Conservation (phyloP, 768 basidiomycete species). For the Paxillus rubicundulus region DNA sequence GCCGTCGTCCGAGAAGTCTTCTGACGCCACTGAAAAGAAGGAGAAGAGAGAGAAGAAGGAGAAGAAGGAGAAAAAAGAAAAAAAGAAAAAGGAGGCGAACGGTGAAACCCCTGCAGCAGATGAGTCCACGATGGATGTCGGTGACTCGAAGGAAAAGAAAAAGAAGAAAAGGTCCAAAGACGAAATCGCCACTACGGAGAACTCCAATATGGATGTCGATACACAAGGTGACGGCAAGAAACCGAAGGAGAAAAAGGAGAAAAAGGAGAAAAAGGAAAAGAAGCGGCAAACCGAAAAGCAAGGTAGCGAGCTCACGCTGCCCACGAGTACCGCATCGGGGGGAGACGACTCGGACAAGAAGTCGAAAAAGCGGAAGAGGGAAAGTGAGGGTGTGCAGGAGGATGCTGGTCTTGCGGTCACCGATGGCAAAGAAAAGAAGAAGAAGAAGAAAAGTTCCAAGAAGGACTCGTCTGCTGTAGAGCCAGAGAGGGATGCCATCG, state of each 20-base stretch:
- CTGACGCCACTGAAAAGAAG: constrained; percentile 6
- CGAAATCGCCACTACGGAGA: neutral
- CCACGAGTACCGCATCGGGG: constrained; percentile 2
- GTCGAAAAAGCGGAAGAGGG: constrained; percentile 37
- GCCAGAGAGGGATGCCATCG: constrained; percentile 14
- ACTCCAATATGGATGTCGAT: neutral
- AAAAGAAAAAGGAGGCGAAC: constrained; percentile 3
- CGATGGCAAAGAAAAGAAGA: constrained; percentile 21
- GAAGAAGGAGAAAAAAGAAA: constrained; percentile 13
- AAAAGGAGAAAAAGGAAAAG: constrained; percentile 3
- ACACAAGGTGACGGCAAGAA: constrained; percentile 1
- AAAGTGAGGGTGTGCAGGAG: constrained; percentile 6
- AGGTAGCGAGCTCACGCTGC: constrained; percentile 18
- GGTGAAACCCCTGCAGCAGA: neutral
- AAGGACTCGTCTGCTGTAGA: constrained; percentile 12
- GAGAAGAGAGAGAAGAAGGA: constrained; percentile 3
- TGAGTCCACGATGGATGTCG: neutral
- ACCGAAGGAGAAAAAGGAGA: constrained; percentile 6
- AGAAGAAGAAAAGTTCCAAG: constrained; percentile 23
- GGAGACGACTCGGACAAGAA: constrained; percentile 13
- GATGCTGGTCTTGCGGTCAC: constrained; percentile 8
- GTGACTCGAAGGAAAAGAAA: constrained; percentile 13
- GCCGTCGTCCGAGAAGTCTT: neutral
- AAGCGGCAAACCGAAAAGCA: constrained; percentile 13
- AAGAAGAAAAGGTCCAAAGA: constrained; percentile 21